Base-by-base conservation (phyloP, 371 early-diverging fungal species). In the Mortierella sp. region DNA sequence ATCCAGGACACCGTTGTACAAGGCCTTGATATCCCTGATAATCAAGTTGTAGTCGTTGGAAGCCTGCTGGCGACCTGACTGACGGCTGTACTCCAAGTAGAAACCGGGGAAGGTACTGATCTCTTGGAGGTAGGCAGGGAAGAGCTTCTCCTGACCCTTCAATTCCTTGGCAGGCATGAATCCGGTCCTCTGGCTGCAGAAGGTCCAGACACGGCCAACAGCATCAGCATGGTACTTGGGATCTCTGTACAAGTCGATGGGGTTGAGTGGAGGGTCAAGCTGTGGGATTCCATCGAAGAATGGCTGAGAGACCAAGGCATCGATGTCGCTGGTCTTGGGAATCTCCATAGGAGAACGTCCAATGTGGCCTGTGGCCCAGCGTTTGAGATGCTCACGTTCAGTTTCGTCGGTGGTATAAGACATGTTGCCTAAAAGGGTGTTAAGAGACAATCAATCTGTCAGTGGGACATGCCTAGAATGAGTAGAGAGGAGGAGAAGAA, bases 41-140 rank as follows among this genome's bases (percentile, higher is more conserved):
- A 57, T 57, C 21, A 30, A 11, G 51, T 51, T 3, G 51, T 19
- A 19, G 5, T 51, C 3, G 51, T 51, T 19, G n/a, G 21, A 19
- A 6, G 51, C 23, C 4, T 51, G 51, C 51, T 19, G n/a, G n/a
- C 51, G 51, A 16, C 1, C 1, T 12, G 51, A 2, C 51, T 51
- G 1, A 23, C 51, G 51, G 51, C 3, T 51, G 51, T 7, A 51
- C 51, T 51, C 21, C 51, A 51, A 16, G 51, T 19, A 51, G 51
- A 51, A 51, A 4, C 21, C 51, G 51, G 51, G 51, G 51, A 51
- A 51, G 51, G 51, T 51, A 23, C 51, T 51, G 51, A 51, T 51
- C 51, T 16, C 4, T 23, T 51, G 21, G 51, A 51, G 7, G 19
- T 51, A 51, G 51, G 51, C 51, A 51, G 1, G 1, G 51, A 4